phyloP scores from a whole-genome alignment of 2,329 filamentous ascomycete genomes.

The Colletotrichum tamarilloi region DNA sequence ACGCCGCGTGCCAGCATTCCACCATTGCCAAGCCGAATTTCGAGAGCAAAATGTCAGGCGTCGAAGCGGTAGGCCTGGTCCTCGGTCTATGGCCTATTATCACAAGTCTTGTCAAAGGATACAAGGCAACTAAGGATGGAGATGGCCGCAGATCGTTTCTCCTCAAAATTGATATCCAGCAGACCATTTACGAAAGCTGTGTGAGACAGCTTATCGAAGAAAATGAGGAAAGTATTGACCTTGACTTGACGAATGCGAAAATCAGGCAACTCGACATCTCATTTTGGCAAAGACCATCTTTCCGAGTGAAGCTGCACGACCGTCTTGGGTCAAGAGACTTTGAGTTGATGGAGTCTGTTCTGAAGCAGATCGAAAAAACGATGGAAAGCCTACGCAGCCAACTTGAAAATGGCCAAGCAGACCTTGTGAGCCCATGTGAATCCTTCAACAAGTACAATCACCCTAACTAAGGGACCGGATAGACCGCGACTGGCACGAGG shows the following conservation, averaged over 20 bases:
- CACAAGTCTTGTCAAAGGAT: neutral
- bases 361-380: neutral
- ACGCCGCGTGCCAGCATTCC: too few species aligned
- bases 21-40: neutral
- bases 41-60: constrained; percentile 5
- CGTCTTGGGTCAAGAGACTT: neutral
- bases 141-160: neutral
- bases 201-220: neutral
- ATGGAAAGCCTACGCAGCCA: neutral
- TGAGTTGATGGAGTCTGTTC: neutral
- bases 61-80: constrained; percentile 8
- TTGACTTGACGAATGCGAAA: neutral
- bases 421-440: neutral
- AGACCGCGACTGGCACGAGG: too few species aligned
- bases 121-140: neutral
- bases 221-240: neutral
- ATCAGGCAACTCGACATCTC: neutral
- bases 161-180: neutral
- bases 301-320: neutral
- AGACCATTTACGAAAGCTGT: neutral
- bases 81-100: constrained; percentile 19
- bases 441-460: too few species aligned
- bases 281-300: neutral
- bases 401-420: neutral
- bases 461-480: too few species aligned